Percentiles rank a stretch among this genome's conserved stretches.
Evolutionary conservation across 441 rosid species (phyloP).

Genomic region (Theobroma grandiflorum): DNA sequence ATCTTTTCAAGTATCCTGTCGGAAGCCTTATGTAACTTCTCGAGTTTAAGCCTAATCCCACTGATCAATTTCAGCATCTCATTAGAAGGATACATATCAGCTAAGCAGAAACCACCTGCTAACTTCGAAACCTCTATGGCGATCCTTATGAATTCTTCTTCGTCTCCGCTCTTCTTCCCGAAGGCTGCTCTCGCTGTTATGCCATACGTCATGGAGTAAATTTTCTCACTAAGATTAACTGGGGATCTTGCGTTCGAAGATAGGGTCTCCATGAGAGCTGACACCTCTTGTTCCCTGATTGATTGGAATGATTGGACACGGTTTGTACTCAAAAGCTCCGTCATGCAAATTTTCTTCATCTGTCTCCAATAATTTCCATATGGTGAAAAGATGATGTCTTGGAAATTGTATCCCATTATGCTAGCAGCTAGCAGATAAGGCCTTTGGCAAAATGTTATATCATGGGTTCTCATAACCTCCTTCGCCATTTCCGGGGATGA

Average conservation of each 20-base stretch:
- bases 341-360: slow-evolving; percentile 18
- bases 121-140: background rate
- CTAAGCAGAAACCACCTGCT: background rate
- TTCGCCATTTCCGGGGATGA: background rate
- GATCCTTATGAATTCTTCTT: background rate
- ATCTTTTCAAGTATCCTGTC: slow-evolving; percentile 28
- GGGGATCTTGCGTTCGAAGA: background rate
- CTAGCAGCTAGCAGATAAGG: background rate
- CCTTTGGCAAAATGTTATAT: slow-evolving; percentile 29
- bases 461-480: slow-evolving; percentile 12
- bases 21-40: slow-evolving; percentile 22
- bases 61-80: slow-evolving; percentile 11
- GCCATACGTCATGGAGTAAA: background rate
- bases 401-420: slow-evolving; percentile 18
- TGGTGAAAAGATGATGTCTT: slow-evolving; percentile 30
- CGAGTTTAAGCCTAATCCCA: slow-evolving; percentile 14
- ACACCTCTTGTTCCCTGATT: slow-evolving; percentile 16
- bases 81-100: slow-evolving; percentile 14
- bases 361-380: slow-evolving; percentile 30
- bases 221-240: background rate
- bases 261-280: background rate
- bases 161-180: background rate
- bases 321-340: slow-evolving; percentile 14
- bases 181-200: background rate
- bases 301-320: slow-evolving; percentile 15